These are phyloP conservation scores for Talaromyces sp. DNA, from an alignment of 2,329 filamentous ascomycete species.

Conservation along the genomic window DNA sequence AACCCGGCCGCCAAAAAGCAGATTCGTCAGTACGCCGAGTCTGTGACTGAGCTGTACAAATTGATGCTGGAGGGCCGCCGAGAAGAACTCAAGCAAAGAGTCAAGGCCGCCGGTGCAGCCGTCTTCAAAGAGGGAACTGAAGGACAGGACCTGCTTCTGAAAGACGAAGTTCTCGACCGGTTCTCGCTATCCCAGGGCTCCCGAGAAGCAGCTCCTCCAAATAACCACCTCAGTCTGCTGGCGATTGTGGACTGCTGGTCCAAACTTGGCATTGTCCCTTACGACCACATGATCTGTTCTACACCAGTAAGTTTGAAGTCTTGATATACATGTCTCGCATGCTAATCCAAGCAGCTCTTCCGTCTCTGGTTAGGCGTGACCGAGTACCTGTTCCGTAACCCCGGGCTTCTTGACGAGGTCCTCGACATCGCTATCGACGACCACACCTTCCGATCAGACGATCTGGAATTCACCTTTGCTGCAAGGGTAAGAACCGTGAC, in stretches of 20 bases:
- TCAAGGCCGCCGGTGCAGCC: constrained; percentile 72
- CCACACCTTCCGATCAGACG: constrained; percentile 87
- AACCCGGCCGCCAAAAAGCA: constrained; percentile 90
- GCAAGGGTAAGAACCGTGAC: constrained; percentile 55
- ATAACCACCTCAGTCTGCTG: constrained; percentile 88
- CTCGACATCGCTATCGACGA: constrained; percentile 84
- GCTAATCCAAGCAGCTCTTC: constrained; percentile 58
- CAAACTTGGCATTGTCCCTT: constrained; percentile 85
- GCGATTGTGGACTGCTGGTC: constrained; percentile 99
- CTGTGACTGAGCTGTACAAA: constrained; percentile 91
- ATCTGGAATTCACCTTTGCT: constrained; percentile 96
- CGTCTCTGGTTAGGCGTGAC: constrained; percentile 95
- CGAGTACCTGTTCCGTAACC: constrained; percentile 87
- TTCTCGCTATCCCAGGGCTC: constrained; percentile 75
- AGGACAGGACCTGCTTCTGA: constrained; percentile 63
- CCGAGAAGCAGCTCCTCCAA: constrained; percentile 62
- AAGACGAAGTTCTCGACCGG: constrained; percentile 76
- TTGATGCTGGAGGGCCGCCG: constrained; percentile 86
- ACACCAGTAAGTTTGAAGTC: constrained; percentile 60
- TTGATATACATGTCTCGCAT: background rate
- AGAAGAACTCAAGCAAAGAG: constrained; percentile 66
- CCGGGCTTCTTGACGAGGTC: constrained; percentile 73
- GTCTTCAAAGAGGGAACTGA: constrained; percentile 55
- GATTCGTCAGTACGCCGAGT: constrained; percentile 88
- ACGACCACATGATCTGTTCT: constrained; percentile 99